phyloP scores from a whole-genome alignment of 306 rosid genomes.

The Albizia julibrissin region DNA sequence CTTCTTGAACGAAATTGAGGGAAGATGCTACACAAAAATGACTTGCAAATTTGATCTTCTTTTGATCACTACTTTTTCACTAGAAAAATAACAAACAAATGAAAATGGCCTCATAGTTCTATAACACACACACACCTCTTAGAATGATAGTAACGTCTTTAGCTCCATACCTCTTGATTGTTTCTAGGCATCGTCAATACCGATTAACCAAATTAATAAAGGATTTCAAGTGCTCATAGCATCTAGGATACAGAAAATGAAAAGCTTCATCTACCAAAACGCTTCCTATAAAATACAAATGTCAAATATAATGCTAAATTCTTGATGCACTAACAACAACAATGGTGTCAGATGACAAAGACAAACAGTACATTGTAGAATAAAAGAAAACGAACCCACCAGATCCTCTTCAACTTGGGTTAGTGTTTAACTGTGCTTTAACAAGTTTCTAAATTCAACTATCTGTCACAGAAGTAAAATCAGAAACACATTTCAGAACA shows the following conservation, averaged over 20 bases:
- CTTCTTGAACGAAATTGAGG: too few species aligned
- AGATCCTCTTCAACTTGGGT: neutral
- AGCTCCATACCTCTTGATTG: neutral
- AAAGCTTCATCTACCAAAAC: neutral
- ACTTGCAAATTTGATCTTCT: too few species aligned
- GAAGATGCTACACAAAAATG: too few species aligned
- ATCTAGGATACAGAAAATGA: neutral
- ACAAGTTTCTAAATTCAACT: constrained; percentile 8
- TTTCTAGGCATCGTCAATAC: neutral
- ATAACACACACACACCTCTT: too few species aligned
- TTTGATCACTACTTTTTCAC: neutral
- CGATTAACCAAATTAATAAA: neutral
- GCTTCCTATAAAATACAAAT: neutral
- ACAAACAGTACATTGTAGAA: neutral
- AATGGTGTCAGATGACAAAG: neutral
- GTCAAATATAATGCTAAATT: neutral
- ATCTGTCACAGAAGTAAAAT: neutral
- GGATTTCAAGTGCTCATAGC: neutral
- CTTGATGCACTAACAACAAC: neutral
- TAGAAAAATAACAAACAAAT: too few species aligned
- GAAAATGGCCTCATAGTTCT: neutral
- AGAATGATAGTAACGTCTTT: neutral
- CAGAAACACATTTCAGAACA: constrained; percentile 13
- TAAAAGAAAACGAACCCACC: neutral
- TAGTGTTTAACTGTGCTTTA: neutral